These are phyloP conservation scores for Santalum album DNA, from an alignment of 164 flowering plant genomes.

Conservation along the genomic window DNA sequence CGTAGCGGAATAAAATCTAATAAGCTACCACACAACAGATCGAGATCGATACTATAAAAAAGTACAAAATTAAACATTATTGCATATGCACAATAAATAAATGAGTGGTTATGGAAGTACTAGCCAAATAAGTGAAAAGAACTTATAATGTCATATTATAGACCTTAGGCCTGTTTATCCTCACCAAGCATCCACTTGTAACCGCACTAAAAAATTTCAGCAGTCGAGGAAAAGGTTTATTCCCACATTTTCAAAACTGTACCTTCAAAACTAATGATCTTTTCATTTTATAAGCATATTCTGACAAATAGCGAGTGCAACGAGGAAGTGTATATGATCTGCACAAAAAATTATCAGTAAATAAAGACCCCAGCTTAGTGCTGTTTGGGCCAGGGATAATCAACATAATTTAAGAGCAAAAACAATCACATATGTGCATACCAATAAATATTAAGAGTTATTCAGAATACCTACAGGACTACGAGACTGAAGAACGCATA, in stretches of 20 bases:
- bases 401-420: not conserved
- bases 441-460: conserved; percentile 13
- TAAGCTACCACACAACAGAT: no score
- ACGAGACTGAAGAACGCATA: conserved; percentile 15
- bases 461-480: conserved; percentile 37
- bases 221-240: not conserved
- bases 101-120: conserved; percentile 44
- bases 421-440: not conserved
- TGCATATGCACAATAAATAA: conserved; percentile 50
- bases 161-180: conserved; percentile 4
- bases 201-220: not conserved
- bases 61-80: conserved; percentile 76
- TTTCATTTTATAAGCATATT: not conserved
- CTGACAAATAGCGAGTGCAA: not conserved
- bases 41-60: no score
- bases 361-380: conserved; percentile 1
- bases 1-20: no score
- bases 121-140: conserved; percentile 38
- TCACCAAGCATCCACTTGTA: no score
- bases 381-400: not conserved
- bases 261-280: conserved; percentile 9
- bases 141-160: conserved; percentile 17
- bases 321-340: conserved; percentile 9
- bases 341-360: conserved; percentile 12
- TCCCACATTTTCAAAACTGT: not conserved